phyloP scores from a whole-genome alignment of 495 filamentous ascomycete species.

The Margaritispora aquatica region DNA sequence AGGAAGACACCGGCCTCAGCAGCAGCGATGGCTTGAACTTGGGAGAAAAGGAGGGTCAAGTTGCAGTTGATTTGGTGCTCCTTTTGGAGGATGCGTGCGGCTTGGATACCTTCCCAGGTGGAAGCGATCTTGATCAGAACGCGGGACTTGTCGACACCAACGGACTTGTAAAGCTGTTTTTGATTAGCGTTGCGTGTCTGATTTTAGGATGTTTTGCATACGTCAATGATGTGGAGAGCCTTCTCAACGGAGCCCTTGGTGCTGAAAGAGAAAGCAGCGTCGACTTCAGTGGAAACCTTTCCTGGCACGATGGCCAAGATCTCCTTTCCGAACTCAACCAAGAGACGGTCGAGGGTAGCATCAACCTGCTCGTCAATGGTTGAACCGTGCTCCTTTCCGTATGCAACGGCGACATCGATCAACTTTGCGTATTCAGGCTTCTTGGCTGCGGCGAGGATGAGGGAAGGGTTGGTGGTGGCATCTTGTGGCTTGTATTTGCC shows the following conservation, averaged over 20 bases:
- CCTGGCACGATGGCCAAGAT: constrained; percentile 96
- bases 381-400: constrained; percentile 71
- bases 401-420: constrained; percentile 78
- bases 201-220: constrained; percentile 35
- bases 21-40: constrained; percentile 89
- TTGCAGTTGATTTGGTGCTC: constrained; percentile 96
- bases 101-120: constrained; percentile 96
- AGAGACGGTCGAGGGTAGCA: constrained; percentile 79
- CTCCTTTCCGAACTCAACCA: constrained; percentile 96
- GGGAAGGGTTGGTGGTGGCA: constrained; percentile 97
- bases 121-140: constrained; percentile 88
- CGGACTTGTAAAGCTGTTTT: constrained; percentile 78
- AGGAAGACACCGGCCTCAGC: constrained; percentile 97
- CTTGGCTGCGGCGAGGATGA: constrained; percentile 97
- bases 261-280: constrained; percentile 94
- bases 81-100: constrained; percentile 86
- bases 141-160: constrained; percentile 88
- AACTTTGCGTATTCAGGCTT: constrained; percentile 93
- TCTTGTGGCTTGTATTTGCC: constrained; percentile 99
- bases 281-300: constrained; percentile 98
- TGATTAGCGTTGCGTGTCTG: not conserved
- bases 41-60: constrained; percentile 98
- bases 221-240: constrained; percentile 94
- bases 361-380: constrained; percentile 71
- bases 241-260: constrained; percentile 88